Evolutionary conservation across 495 filamentous ascomycete species (phyloP).

Genomic region (Penicillium bovifimosum): DNA sequence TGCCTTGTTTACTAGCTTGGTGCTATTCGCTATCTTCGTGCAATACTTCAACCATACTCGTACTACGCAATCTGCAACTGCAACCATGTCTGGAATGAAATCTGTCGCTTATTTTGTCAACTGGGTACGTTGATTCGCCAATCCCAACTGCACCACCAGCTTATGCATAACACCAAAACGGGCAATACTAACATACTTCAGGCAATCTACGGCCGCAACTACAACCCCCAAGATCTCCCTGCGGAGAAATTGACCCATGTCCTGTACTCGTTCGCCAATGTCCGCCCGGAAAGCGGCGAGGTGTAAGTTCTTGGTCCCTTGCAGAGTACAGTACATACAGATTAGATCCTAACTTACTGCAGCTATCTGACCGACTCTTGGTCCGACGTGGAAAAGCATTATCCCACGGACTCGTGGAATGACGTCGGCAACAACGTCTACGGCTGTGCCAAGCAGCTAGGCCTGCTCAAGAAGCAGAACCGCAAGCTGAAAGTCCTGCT

Average conservation of each 20-base stretch:
- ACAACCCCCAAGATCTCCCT: slow-evolving; percentile 82
- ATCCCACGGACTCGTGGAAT: slow-evolving; percentile 46
- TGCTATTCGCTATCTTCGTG: slow-evolving; percentile 18
- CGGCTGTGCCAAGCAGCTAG: slow-evolving; percentile 84
- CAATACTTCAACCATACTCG: slow-evolving; percentile 10
- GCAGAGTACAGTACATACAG: not conserved
- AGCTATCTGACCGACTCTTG: slow-evolving; percentile 75
- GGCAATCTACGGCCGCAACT: slow-evolving; percentile 82
- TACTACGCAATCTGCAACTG: slow-evolving; percentile 9
- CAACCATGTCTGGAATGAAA: slow-evolving; percentile 35
- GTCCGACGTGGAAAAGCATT: slow-evolving; percentile 87
- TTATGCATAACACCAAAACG: not conserved
- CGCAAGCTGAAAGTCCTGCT: slow-evolving; percentile 87
- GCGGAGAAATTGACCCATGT: slow-evolving; percentile 86
- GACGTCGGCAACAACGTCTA: slow-evolving; percentile 43
- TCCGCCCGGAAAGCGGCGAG: slow-evolving; percentile 67
- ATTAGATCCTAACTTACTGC: not conserved
- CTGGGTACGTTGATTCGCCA: slow-evolving; percentile 38
- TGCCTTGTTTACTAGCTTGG: slow-evolving; percentile 13
- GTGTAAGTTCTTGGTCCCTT: slow-evolving; percentile 48
- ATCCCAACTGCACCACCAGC: not conserved
- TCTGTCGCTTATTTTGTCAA: slow-evolving; percentile 54
- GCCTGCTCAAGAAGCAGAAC: slow-evolving; percentile 81
- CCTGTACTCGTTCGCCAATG: slow-evolving; percentile 85
- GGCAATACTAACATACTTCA: slow-evolving; percentile 21